Conservation (phyloP, 106 monocot species). For the Chionographis japonica region DNA sequence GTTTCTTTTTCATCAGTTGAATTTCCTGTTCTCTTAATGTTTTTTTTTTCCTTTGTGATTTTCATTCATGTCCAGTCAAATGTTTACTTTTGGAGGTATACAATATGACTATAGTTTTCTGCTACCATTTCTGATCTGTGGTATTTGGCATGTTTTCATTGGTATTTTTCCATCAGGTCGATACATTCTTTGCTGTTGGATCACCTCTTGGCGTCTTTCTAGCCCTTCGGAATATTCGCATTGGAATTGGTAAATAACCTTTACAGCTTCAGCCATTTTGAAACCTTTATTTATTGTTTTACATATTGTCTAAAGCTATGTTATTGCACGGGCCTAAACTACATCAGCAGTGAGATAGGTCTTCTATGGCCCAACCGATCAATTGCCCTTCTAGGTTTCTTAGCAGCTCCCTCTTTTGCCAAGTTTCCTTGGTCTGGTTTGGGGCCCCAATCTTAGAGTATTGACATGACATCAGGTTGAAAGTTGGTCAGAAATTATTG, state of each 20-base stretch:
- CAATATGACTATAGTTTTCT: not conserved
- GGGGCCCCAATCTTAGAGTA: too few species aligned
- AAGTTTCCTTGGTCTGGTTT: too few species aligned
- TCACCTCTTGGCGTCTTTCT: conserved; percentile 98
- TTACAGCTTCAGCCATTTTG: not conserved
- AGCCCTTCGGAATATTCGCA: conserved; percentile 80
- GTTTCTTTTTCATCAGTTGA: not conserved
- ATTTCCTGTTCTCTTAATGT: conserved; percentile 2
- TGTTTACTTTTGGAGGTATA: not conserved
- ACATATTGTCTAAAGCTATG: not conserved
- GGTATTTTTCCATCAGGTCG: conserved; percentile 46
- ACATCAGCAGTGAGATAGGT: too few species aligned
- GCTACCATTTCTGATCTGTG: not conserved
- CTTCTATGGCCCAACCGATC: too few species aligned
- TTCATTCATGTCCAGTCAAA: not conserved
- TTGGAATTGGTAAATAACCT: conserved; percentile 75
- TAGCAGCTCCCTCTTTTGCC: too few species aligned
- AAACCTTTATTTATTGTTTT: not conserved
- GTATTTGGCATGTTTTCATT: not conserved
- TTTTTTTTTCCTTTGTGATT: not conserved
- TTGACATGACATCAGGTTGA: too few species aligned
- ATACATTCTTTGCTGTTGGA: conserved; percentile 98
- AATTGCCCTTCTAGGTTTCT: too few species aligned
- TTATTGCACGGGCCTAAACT: too few species aligned
- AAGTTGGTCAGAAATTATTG: too few species aligned